These are phyloP conservation scores for Pseudogymnoascus destructans DNA, from an alignment of 2,329 filamentous ascomycete genomes.

Conservation along the genomic window DNA sequence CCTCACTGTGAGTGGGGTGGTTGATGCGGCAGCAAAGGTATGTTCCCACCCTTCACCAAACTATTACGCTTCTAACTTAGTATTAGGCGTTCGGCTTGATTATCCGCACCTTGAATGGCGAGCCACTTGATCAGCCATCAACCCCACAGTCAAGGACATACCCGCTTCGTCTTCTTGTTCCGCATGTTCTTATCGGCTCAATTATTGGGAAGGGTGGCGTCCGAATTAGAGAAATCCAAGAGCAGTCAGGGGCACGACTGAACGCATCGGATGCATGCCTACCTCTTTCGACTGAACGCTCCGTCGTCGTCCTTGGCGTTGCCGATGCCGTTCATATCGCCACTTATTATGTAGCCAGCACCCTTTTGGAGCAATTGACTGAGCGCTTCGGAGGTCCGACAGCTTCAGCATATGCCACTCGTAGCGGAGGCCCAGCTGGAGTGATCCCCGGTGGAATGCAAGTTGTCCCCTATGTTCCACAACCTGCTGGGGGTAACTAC, in stretches of 20 bases:
- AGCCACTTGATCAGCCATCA: slow-evolving; percentile 76
- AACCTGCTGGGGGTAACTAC: slow-evolving; percentile 84
- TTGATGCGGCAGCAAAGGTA: slow-evolving; percentile 95
- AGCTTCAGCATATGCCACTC: slow-evolving; percentile 93
- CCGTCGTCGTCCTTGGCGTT: slow-evolving; percentile 94
- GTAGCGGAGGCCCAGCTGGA: slow-evolving; percentile 83
- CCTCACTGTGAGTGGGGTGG: slow-evolving; percentile 87
- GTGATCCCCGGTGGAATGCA: slow-evolving; percentile 96
- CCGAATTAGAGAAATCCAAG: slow-evolving; percentile 95
- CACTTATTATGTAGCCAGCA: slow-evolving; percentile 96
- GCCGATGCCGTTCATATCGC: slow-evolving; percentile 98
- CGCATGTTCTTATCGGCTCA: slow-evolving; percentile 92
- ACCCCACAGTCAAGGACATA: slow-evolving; percentile 95
- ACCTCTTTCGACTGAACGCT: slow-evolving; percentile 88
- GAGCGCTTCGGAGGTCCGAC: slow-evolving; percentile 92
- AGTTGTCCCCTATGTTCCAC: slow-evolving; percentile 93
- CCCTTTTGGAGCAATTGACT: slow-evolving; percentile 92
- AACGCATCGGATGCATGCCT: slow-evolving; percentile 94
- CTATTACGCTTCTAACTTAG: slow-evolving; percentile 4
- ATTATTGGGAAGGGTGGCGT: slow-evolving; percentile 97
- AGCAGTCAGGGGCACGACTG: slow-evolving; percentile 87
- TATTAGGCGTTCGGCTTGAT: slow-evolving; percentile 86
- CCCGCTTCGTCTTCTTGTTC: slow-evolving; percentile 84
- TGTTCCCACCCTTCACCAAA: slow-evolving; percentile 21
- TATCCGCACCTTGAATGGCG: slow-evolving; percentile 95